Evolutionary conservation across 139 green algal genomes (phyloP).

Genomic region (Chlorella sp.): DNA sequence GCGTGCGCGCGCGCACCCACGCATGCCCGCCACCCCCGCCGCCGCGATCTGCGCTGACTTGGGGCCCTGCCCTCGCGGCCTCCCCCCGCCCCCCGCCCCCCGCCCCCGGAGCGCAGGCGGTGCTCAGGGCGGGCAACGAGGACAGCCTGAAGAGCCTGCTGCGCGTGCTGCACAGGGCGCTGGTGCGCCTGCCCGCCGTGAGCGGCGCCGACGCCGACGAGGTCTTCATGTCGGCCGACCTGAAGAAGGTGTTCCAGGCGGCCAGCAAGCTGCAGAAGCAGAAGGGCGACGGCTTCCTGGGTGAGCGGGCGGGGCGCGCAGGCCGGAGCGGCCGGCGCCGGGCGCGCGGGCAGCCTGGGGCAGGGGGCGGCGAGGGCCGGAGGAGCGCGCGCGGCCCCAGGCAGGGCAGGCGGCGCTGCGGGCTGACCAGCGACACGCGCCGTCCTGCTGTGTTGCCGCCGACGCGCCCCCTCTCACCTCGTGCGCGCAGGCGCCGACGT

Average conservation of each 20-base stretch:
- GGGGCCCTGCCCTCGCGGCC: neutral
- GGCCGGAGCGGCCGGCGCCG: too few species aligned
- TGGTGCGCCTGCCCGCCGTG: constrained; percentile 64
- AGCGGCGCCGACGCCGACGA: constrained; percentile 44
- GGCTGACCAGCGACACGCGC: too few species aligned
- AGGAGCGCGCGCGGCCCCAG: too few species aligned
- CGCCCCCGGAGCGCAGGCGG: constrained; percentile 7
- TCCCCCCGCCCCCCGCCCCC: neutral
- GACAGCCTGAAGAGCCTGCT: constrained; percentile 48
- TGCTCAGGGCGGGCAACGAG: constrained; percentile 40
- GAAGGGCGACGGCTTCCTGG: constrained; percentile 72
- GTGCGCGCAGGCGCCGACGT: constrained; percentile 61
- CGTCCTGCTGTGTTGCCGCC: neutral
- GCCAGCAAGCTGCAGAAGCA: constrained; percentile 74
- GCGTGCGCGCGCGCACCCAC: too few species aligned
- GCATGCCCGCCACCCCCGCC: too few species aligned
- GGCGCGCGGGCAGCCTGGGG: too few species aligned
- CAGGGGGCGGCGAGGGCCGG: too few species aligned
- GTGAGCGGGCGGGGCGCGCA: constrained; percentile 24
- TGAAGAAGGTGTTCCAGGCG: constrained; percentile 50
- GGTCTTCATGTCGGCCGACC: constrained; percentile 37
- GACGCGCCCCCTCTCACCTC: neutral
- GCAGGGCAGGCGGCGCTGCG: too few species aligned
- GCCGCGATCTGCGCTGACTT: too few species aligned
- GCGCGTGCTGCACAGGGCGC: constrained; percentile 50